Conservation (phyloP, 2,329 filamentous ascomycete species). For the Aureobasidium sp. region DNA sequence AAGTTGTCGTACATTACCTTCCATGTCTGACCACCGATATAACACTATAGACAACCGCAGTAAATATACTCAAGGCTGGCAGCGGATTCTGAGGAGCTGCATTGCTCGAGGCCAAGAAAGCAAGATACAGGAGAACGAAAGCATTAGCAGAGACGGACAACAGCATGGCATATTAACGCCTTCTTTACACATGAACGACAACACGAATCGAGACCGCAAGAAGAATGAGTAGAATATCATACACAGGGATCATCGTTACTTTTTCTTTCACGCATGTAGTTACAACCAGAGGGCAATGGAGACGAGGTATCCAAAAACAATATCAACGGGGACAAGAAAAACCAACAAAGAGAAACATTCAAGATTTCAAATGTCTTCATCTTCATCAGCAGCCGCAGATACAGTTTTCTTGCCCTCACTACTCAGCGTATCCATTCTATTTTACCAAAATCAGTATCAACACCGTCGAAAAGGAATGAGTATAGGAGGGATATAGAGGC, state of each 20-base stretch:
- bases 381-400: constrained; percentile 24
- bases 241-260: background rate
- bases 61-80: too few species aligned
- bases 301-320: background rate
- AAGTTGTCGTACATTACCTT: too few species aligned
- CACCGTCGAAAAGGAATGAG: too few species aligned
- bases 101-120: too few species aligned
- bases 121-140: too few species aligned
- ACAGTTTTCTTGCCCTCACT: constrained; percentile 35
- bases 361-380: constrained; percentile 22
- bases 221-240: background rate
- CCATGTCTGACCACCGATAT: too few species aligned
- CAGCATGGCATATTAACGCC: too few species aligned
- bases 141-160: too few species aligned
- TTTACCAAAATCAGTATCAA: background rate
- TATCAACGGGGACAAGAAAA: background rate
- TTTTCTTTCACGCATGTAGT: background rate
- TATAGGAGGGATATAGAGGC: background rate
- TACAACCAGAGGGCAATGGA: background rate
- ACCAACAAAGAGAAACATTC: background rate
- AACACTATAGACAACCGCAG: too few species aligned
- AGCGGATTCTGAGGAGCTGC: too few species aligned
- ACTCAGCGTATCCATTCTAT: constrained; percentile 34
- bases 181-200: too few species aligned
- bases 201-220: too few species aligned